These are phyloP conservation scores for Macrolepiota albuminosa DNA, from an alignment of 768 basidiomycete species.

Conservation along the genomic window DNA sequence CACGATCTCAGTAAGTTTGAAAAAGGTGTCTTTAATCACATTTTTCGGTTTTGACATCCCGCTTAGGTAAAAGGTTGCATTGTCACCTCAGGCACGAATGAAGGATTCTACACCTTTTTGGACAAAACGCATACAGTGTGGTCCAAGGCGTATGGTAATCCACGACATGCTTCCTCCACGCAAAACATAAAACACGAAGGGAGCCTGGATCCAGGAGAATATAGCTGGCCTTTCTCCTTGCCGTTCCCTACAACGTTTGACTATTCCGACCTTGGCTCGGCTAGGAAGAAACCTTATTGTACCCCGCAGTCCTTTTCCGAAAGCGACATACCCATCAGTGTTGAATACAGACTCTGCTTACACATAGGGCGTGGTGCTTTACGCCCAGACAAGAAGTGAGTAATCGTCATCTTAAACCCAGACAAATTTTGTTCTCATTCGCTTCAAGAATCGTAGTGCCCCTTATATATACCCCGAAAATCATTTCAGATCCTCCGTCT, in stretches of 20 bases:
- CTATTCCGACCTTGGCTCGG: conserved; percentile 4
- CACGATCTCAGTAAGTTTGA: conserved; percentile 19
- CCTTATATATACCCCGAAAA: conserved; percentile 29
- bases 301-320: conserved; percentile 33
- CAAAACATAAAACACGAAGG: conserved; percentile 11
- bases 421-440: background rate
- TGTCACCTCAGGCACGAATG: conserved; percentile 23
- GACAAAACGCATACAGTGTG: conserved; percentile 25
- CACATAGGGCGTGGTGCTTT: conserved; percentile 32
- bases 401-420: background rate
- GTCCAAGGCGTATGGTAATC: conserved; percentile 28
- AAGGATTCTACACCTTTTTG: conserved; percentile 25
- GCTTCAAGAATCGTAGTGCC: conserved; percentile 14
- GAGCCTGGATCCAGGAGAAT: conserved; percentile 22
- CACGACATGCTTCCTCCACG: conserved; percentile 17
- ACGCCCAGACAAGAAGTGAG: conserved; percentile 35
- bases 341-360: conserved; percentile 34
- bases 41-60: background rate
- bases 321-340: conserved; percentile 23
- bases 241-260: conserved; percentile 29
- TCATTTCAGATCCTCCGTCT: conserved; percentile 26
- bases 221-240: conserved; percentile 36
- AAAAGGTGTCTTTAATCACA: background rate
- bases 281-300: conserved; percentile 5
- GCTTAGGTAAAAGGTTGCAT: conserved; percentile 26